Conservation (phyloP, 345 rosid genomes). For the Salix arbutifolia region DNA sequence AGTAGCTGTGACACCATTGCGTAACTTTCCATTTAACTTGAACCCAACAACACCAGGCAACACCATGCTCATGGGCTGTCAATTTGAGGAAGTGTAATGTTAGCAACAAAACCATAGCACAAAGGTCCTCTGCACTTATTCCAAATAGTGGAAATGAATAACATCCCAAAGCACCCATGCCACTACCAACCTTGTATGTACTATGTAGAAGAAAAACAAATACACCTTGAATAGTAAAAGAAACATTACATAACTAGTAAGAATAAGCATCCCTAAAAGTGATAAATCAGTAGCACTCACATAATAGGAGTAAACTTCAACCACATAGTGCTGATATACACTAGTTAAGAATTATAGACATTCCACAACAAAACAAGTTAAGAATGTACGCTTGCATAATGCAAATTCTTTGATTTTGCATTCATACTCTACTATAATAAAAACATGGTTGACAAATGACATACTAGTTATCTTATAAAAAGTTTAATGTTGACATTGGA, state of each 20-base stretch:
- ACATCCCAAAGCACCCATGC: not conserved
- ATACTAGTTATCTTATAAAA: not conserved
- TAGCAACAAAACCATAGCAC: not conserved
- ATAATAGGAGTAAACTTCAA: not conserved
- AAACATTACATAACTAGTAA: no score
- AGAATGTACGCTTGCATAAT: not conserved
- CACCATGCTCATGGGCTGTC: slow-evolving; percentile 99
- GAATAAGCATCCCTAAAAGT: no score
- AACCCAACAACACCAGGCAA: slow-evolving; percentile 99
- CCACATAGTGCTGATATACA: not conserved
- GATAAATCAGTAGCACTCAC: no score
- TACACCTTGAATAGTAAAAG: no score
- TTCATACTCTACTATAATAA: not conserved
- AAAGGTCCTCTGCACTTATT: no score
- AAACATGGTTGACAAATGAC: not conserved
- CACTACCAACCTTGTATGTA: no score
- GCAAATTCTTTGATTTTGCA: not conserved
- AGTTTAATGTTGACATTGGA: not conserved
- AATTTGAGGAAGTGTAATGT: not conserved
- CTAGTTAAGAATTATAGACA: not conserved
- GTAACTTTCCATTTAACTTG: slow-evolving; percentile 78
- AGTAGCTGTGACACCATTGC: slow-evolving; percentile 92
- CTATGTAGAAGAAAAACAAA: no score
- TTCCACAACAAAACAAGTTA: not conserved
- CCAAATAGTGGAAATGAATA: not conserved